A percentile compares a stretch with the other conserved stretches of the same genome.
These are phyloP conservation scores for Podospora appendiculata DNA, from an alignment of 495 filamentous ascomycete genomes.

Conservation along the genomic window DNA sequence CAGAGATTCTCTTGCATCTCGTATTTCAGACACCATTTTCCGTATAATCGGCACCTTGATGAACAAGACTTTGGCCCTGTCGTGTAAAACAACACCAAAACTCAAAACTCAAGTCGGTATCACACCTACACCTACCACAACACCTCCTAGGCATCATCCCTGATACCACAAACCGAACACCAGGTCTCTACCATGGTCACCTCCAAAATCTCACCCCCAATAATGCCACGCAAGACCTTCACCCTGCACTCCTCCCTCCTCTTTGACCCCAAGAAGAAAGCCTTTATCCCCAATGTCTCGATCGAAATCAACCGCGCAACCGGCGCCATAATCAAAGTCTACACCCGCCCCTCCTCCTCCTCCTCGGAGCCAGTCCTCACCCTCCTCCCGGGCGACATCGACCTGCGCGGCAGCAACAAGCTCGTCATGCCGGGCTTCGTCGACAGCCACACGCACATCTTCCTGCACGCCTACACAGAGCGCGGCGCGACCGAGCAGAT, in stretches of 20 bases:
- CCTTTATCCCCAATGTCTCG: conserved; percentile 32
- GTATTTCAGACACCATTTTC: too few species aligned
- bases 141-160: too few species aligned
- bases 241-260: conserved; percentile 39
- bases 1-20: too few species aligned
- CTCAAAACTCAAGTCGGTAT: too few species aligned
- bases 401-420: conserved; percentile 30
- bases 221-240: conserved; percentile 12
- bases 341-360: too few species aligned
- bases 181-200: too few species aligned
- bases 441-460: conserved; percentile 47
- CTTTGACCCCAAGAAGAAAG: conserved; percentile 41
- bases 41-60: too few species aligned
- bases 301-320: conserved; percentile 28
- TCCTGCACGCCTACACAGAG: conserved; percentile 42
- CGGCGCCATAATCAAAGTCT: conserved; percentile 33
- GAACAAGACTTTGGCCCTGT: too few species aligned
- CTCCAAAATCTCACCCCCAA: too few species aligned
- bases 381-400: conserved; percentile 21
- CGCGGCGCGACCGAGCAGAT: conserved; percentile 35
- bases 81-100: too few species aligned
- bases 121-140: too few species aligned
- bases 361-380: conserved; percentile 1
- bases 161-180: too few species aligned
- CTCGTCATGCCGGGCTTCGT: conserved; percentile 44